Conservation (phyloP, 176 grass and related monocot species). For the Luzula sylvatica region DNA sequence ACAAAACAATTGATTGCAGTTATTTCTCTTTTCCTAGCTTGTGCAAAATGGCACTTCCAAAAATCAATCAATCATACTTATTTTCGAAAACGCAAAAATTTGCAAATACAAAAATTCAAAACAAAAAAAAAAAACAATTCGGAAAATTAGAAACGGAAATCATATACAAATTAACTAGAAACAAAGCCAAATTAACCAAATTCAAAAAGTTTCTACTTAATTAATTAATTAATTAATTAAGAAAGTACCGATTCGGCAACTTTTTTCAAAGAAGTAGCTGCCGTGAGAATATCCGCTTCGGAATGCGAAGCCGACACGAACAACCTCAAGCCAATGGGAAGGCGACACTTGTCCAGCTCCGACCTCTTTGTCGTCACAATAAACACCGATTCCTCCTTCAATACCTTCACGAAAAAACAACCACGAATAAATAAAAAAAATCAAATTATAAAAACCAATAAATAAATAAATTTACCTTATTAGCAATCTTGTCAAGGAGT, state of each 20-base stretch:
- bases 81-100: neutral
- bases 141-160: constrained; percentile 6
- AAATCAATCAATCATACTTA: neutral
- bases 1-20: no score
- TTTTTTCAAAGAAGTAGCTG: constrained; percentile 53
- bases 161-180: constrained; percentile 14
- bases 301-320: constrained; percentile 65
- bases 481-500: constrained; percentile 58
- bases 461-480: constrained; percentile 36
- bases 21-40: no score
- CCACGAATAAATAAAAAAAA: constrained; percentile 5
- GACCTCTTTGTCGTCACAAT: constrained; percentile 68
- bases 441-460: constrained; percentile 4
- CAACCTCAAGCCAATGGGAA: constrained; percentile 62
- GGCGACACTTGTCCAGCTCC: constrained; percentile 60
- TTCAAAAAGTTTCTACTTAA: no score
- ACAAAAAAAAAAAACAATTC: neutral
- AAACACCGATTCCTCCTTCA: constrained; percentile 87
- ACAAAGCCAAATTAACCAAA: neutral
- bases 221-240: constrained; percentile 25
- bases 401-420: constrained; percentile 27
- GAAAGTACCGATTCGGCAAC: constrained; percentile 54
- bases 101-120: neutral
- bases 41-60: no score
- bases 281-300: constrained; percentile 49